Conservation (phyloP, 805 yeast species). For the Saccharomyces paradoxus region DNA sequence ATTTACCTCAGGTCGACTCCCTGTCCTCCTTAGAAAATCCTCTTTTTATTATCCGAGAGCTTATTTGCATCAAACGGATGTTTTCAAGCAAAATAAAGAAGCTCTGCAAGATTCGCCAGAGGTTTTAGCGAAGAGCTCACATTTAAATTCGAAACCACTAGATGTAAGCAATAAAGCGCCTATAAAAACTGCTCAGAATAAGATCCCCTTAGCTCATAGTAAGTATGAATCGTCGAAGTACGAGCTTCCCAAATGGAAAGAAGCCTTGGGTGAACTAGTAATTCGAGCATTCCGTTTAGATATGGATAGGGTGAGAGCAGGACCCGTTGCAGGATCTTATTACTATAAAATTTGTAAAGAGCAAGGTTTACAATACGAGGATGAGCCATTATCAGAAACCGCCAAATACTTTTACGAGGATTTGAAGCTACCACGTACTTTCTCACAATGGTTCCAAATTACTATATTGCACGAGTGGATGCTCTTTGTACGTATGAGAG, state of each 20-base stretch:
- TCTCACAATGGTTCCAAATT: conserved; percentile 94
- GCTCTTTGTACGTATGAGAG: conserved; percentile 89
- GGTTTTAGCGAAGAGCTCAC: conserved; percentile 18
- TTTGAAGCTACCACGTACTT: conserved; percentile 72
- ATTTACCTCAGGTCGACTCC: not conserved
- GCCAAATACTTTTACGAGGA: conserved; percentile 84
- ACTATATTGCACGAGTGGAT: conserved; percentile 90
- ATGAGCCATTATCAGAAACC: conserved; percentile 59
- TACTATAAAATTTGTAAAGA: conserved; percentile 81
- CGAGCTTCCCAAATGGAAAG: conserved; percentile 43
- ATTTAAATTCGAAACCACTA: conserved; percentile 15
- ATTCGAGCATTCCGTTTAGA: conserved; percentile 60
- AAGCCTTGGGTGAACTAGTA: conserved; percentile 55
- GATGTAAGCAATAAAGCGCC: conserved; percentile 27
- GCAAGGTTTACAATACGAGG: conserved; percentile 73
- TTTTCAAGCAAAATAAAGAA: not conserved
- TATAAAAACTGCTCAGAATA: conserved; percentile 11
- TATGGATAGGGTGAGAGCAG: conserved; percentile 88
- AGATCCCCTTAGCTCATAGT: conserved; percentile 31
- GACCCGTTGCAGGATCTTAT: conserved; percentile 85
- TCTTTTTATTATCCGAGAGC: not conserved
- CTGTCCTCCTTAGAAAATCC: not conserved
- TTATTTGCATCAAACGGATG: not conserved
- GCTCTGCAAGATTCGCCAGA: conserved; percentile 20
- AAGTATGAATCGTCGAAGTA: conserved; percentile 33